Percentiles rank a stretch among this genome's conserved stretches.
These are phyloP conservation scores for Zygotorulaspora sp. DNA, from an alignment of 805 yeast genomes.

Conservation along the genomic window DNA sequence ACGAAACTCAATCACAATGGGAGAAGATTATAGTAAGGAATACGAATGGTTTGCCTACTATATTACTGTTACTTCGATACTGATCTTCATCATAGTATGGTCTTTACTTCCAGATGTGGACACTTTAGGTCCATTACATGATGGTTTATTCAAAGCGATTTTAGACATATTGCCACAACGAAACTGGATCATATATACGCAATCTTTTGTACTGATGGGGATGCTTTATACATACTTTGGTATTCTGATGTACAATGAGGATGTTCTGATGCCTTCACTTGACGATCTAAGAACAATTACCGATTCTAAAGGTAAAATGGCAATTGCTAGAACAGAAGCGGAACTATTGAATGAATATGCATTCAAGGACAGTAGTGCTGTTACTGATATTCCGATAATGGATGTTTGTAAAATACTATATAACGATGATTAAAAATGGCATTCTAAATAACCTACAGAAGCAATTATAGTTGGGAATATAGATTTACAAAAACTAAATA, in stretches of 20 bases:
- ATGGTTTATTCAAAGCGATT: slow-evolving; percentile 36
- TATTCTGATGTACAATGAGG: slow-evolving; percentile 69
- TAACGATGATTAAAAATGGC: slow-evolving; percentile 17
- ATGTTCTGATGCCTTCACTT: slow-evolving; percentile 57
- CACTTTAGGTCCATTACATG: slow-evolving; percentile 6
- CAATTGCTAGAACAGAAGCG: slow-evolving; percentile 19
- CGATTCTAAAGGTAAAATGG: slow-evolving; percentile 54
- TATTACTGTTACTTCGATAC: slow-evolving; percentile 55
- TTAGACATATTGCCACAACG: slow-evolving; percentile 76
- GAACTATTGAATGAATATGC: slow-evolving; percentile 37
- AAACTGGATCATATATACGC: slow-evolving; percentile 85
- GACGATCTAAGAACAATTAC: slow-evolving; percentile 59
- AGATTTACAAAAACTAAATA: no score
- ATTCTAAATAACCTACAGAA: no score
- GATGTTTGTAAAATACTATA: slow-evolving; percentile 65
- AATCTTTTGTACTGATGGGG: slow-evolving; percentile 61
- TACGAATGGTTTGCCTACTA: slow-evolving; percentile 85
- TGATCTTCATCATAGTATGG: slow-evolving; percentile 65
- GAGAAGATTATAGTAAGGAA: slow-evolving; percentile 40
- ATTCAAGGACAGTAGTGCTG: slow-evolving; percentile 68
- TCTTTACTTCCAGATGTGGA: slow-evolving; percentile 52
- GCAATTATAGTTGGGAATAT: no score
- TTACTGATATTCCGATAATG: slow-evolving; percentile 76
- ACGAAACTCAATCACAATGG: no score
- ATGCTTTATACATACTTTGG: slow-evolving; percentile 73